Percentiles rank a stretch among this genome's conserved stretches.
These are phyloP conservation scores for Trichoderma parareesei DNA, from an alignment of 495 filamentous ascomycete genomes.

Conservation along the genomic window DNA sequence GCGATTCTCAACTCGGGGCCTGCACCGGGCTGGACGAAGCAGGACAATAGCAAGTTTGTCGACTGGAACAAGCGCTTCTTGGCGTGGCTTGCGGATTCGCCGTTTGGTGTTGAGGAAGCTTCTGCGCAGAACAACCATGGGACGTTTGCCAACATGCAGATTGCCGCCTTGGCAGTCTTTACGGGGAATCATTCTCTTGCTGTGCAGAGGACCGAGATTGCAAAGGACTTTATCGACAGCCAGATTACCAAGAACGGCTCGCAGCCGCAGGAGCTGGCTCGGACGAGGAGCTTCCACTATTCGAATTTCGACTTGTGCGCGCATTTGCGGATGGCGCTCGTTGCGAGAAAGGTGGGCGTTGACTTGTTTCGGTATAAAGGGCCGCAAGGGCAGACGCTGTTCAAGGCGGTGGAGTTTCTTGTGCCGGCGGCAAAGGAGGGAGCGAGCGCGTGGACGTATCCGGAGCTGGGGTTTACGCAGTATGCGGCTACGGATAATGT, in stretches of 20 bases:
- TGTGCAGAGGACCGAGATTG: background rate
- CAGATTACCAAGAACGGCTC: background rate
- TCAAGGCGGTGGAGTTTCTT: background rate
- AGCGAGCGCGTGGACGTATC: background rate
- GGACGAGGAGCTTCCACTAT: background rate
- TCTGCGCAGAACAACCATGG: slow-evolving; percentile 1
- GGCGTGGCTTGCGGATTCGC: background rate
- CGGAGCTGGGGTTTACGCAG: background rate
- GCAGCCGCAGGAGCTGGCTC: background rate
- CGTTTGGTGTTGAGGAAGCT: background rate
- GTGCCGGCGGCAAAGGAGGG: background rate
- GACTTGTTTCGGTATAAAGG: background rate
- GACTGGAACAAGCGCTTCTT: background rate
- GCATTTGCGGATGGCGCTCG: background rate
- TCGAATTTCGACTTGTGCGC: background rate
- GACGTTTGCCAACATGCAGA: background rate
- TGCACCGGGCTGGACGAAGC: background rate
- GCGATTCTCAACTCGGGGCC: background rate
- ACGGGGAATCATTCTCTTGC: background rate
- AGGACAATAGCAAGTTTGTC: background rate
- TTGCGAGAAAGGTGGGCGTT: background rate
- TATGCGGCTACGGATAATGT: slow-evolving; percentile 4
- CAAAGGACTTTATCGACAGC: background rate
- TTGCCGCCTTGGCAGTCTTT: background rate
- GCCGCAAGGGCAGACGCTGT: background rate